phyloP scores from a whole-genome alignment of 495 filamentous ascomycete genomes.

The Aspergillus ellipticus region DNA sequence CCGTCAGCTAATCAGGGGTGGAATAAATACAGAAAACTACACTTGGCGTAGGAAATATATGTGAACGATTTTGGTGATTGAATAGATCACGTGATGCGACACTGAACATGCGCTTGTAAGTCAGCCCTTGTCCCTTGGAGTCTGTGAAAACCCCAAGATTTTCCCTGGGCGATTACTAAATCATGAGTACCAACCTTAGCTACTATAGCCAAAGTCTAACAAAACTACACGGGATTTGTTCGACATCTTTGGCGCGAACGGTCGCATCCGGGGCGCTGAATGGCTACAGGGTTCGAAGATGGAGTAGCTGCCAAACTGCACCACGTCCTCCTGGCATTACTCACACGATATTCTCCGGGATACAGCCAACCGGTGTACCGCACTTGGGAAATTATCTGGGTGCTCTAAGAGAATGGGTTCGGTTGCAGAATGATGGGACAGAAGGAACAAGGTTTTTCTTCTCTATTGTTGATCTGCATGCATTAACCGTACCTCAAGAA shows the following conservation, averaged over 20 bases:
- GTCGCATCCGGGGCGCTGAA: neutral
- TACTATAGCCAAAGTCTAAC: neutral
- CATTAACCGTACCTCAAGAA: conserved; percentile 74
- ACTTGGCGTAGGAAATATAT: too few relatives aligned
- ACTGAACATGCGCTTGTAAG: too few relatives aligned
- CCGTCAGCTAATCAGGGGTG: too few relatives aligned
- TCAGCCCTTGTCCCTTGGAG: too few relatives aligned
- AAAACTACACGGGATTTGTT: neutral
- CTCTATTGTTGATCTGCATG: conserved; percentile 89
- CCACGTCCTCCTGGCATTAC: neutral
- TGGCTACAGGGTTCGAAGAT: conserved; percentile 5
- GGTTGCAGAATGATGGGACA: conserved; percentile 61
- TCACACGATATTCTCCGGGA: conserved; percentile 76
- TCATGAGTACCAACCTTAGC: neutral
- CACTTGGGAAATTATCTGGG: conserved; percentile 96
- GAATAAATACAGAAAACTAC: too few relatives aligned
- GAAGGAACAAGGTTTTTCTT: conserved; percentile 63
- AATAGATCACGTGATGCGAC: too few relatives aligned
- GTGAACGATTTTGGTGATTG: too few relatives aligned
- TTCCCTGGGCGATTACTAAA: neutral
- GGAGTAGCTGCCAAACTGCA: conserved; percentile 6
- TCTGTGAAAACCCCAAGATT: neutral
- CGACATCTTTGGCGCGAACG: neutral
- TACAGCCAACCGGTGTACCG: conserved; percentile 94
- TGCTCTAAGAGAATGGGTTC: conserved; percentile 82